phyloP scores from a whole-genome alignment of 108 stramenopile species.

The Mayamaea pseudoterrestris region DNA sequence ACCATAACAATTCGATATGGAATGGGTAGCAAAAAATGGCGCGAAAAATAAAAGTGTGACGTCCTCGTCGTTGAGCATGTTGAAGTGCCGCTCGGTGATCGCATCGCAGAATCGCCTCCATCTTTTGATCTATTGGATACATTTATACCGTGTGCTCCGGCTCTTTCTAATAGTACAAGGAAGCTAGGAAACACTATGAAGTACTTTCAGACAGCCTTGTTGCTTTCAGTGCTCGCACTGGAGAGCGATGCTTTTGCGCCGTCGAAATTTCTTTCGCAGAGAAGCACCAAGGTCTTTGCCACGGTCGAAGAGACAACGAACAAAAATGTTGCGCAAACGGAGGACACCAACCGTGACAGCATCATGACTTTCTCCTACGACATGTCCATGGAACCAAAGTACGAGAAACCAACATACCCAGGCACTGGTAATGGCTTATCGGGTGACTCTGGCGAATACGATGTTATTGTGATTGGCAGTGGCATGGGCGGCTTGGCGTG shows the following conservation, averaged over 20 bases:
- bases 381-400: conserved; percentile 74
- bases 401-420: conserved; percentile 84
- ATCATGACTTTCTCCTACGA: conserved; percentile 88
- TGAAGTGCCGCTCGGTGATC: too few relatives aligned
- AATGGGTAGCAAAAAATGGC: too few relatives aligned
- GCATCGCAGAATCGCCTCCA: too few relatives aligned
- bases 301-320: conserved; percentile 12
- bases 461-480: conserved; percentile 79
- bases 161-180: too few relatives aligned
- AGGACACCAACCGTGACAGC: conserved; percentile 72
- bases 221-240: not conserved
- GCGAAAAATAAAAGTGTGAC: too few relatives aligned
- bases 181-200: too few relatives aligned
- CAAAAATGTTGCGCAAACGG: conserved; percentile 75
- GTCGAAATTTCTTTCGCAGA: not conserved
- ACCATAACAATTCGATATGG: too few relatives aligned
- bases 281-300: not conserved
- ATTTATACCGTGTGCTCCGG: too few relatives aligned
- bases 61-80: too few relatives aligned
- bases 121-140: too few relatives aligned
- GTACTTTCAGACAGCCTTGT: too few relatives aligned
- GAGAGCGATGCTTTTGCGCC: conserved; percentile 1
- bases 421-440: conserved; percentile 83
- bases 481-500: conserved; percentile 86
- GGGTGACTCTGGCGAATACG: conserved; percentile 70